These are phyloP conservation scores for Ramicandelaber brevisporus DNA, from an alignment of 192 early-diverging fungal genomes.

Conservation along the genomic window DNA sequence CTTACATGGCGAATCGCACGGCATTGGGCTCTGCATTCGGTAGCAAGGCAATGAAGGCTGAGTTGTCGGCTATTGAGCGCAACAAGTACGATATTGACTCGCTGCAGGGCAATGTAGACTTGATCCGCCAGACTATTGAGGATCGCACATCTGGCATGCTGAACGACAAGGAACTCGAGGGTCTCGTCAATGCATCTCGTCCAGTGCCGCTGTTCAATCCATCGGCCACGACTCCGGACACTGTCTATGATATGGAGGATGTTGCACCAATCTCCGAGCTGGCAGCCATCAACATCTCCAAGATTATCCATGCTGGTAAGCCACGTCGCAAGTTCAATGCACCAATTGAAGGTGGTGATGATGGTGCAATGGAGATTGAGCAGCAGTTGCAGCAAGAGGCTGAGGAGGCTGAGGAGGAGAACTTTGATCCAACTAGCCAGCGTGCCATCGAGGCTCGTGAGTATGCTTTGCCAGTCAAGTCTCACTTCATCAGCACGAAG, in stretches of 20 bases:
- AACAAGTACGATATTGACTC: slow-evolving; percentile 59
- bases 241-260: slow-evolving; percentile 60
- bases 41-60: slow-evolving; percentile 63
- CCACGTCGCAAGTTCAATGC: too few species aligned
- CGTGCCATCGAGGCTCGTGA: slow-evolving; percentile 10
- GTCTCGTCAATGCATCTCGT: slow-evolving; percentile 21
- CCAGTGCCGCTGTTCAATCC: slow-evolving; percentile 55
- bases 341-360: too few species aligned
- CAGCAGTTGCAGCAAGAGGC: too few species aligned
- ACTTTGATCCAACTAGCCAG: too few species aligned
- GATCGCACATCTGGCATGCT: slow-evolving; percentile 33
- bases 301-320: slow-evolving; percentile 19
- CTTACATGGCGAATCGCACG: slow-evolving; percentile 15
- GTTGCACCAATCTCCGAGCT: slow-evolving; percentile 37
- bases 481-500: too few species aligned
- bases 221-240: slow-evolving; percentile 28
- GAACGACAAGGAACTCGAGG: slow-evolving; percentile 20
- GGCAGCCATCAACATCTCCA: slow-evolving; percentile 29
- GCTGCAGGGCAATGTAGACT: slow-evolving; percentile 28
- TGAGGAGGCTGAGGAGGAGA: slow-evolving; percentile 5
- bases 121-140: slow-evolving; percentile 43
- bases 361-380: too few species aligned
- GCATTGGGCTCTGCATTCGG: slow-evolving; percentile 79
- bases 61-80: slow-evolving; percentile 55
- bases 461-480: slow-evolving; percentile 6